Conservation (phyloP, 1,284 basidiomycete genomes). For the Ustanciosporium gigantosporum region DNA sequence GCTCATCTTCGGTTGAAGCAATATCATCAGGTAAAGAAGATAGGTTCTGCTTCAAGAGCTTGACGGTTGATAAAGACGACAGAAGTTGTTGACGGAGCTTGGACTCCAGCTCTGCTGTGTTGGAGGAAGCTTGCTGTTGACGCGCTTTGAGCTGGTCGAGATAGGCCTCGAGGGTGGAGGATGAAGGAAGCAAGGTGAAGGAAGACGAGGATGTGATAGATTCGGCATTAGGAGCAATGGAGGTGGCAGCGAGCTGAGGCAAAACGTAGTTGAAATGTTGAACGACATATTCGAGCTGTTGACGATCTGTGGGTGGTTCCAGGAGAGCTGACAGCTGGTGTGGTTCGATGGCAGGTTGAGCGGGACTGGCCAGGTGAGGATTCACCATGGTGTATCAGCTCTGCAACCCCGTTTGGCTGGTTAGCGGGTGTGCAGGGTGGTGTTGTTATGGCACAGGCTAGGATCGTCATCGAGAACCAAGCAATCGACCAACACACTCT, state of each 20-base stretch:
- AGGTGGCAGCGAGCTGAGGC: constrained; percentile 23
- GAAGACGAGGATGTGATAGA: constrained; percentile 5
- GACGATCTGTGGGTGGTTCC: constrained; percentile 6
- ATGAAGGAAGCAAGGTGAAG: constrained; percentile 22
- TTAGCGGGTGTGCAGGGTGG: too few species aligned
- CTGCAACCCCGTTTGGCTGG: too few species aligned
- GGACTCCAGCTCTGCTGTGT: constrained; percentile 15
- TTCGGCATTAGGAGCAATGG: too few species aligned
- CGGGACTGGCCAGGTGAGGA: too few species aligned
- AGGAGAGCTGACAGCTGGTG: constrained; percentile 19
- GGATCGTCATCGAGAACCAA: too few species aligned
- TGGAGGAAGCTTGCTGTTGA: constrained; percentile 3
- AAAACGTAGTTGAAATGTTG: constrained; percentile 34
- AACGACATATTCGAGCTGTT: constrained; percentile 18
- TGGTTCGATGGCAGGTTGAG: too few species aligned
- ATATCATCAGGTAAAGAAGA: constrained; percentile 26
- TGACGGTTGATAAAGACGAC: constrained; percentile 14
- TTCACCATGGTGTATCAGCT: too few species aligned
- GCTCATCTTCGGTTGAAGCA: constrained; percentile 27
- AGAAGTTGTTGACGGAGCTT: constrained; percentile 25
- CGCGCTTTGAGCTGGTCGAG: constrained; percentile 14
- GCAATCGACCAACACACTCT: too few species aligned
- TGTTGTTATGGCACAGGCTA: too few species aligned
- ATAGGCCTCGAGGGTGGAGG: constrained; percentile 20
- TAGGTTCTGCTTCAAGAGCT: constrained; percentile 19